Percentiles rank a stretch among this genome's conserved stretches.
Evolutionary conservation across 1,284 basidiomycete species (phyloP).

Genomic region (Flammula alnicola): DNA sequence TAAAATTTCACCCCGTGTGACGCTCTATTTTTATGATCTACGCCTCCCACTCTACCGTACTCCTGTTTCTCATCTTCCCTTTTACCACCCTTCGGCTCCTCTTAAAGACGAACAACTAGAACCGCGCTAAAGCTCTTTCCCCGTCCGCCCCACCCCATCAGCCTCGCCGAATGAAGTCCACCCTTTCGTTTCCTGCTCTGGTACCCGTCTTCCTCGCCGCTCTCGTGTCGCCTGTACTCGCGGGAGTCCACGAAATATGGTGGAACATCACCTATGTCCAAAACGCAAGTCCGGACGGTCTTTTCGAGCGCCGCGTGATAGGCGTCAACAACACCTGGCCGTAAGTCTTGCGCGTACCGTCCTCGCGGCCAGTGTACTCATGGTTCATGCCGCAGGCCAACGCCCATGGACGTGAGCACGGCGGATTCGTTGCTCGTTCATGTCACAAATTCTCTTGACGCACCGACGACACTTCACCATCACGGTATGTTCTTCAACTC

Average conservation of each 20-base stretch:
- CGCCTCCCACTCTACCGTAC: too few relatives aligned
- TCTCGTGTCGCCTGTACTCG: slow-evolving; percentile 45
- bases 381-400: slow-evolving; percentile 60
- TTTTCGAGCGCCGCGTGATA: slow-evolving; percentile 74
- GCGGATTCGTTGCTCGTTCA: slow-evolving; percentile 81
- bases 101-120: background rate
- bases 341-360: slow-evolving; percentile 46
- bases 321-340: slow-evolving; percentile 94
- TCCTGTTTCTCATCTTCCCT: too few relatives aligned
- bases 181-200: slow-evolving; percentile 18
- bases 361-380: background rate
- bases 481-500: slow-evolving; percentile 95
- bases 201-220: slow-evolving; percentile 23
- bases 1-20: too few relatives aligned
- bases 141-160: slow-evolving; percentile 9
- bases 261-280: slow-evolving; percentile 83
- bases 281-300: slow-evolving; percentile 74
- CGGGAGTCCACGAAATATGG: slow-evolving; percentile 71
- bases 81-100: too few relatives aligned
- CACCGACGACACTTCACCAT: slow-evolving; percentile 73
- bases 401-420: slow-evolving; percentile 74
- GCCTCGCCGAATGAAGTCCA: slow-evolving; percentile 16
- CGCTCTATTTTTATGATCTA: too few relatives aligned
- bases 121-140: background rate
- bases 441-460: slow-evolving; percentile 71